Evolutionary conservation across 1,284 basidiomycete genomes (phyloP), one percentile per base, ranked within the genome.

Genomic region (Termitomyces sp.): DNA sequence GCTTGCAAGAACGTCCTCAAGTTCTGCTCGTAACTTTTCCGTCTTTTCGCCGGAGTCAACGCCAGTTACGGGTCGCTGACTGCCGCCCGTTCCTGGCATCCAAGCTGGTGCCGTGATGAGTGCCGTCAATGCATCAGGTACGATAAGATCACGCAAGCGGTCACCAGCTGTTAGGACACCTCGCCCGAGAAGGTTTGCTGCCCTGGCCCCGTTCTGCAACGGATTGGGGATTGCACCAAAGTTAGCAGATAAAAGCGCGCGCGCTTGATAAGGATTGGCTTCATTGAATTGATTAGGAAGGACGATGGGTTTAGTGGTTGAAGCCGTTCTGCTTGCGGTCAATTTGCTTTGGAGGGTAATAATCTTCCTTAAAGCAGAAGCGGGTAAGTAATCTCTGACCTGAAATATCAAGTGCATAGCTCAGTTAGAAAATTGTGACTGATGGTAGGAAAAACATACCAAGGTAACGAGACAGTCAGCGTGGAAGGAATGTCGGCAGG

Each of bases 401-500:
- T 97, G 66, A 43, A 60, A 53, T 10, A 58, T 54, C 12, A 58
- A 30, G 54, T 49, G 43, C 19, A 33, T 36, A 54, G 56, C 48
- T 46, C 17, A 56, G 49, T 21, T 28, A 19, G 34, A n/a, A 19
- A 52, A 58, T 54, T 33, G n/a, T 26, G 24, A 48, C 44, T 30
- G 24, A 38, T 42, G 15, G n/a, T 24, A 28, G 34, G 28, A 39
- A 33, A 10, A 46, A 75, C 90, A 68, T 64, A 95, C 94, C 80
- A 95, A 76, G 30, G 87, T 82, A 67, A 98, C 94, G 52, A 97
- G 76, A 71, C 94, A 98, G 69, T 98, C 94, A 7, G 92, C 92
- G 71, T 97, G 94, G 82, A 97, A 97, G 9, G 86, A 84, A 67
- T 98, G 95, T 64, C 95, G 91, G 71, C 97, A 99, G 9, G 95